These are phyloP conservation scores for Candida arabinofermentans DNA, from an alignment of 805 yeast species.

Conservation along the genomic window DNA sequence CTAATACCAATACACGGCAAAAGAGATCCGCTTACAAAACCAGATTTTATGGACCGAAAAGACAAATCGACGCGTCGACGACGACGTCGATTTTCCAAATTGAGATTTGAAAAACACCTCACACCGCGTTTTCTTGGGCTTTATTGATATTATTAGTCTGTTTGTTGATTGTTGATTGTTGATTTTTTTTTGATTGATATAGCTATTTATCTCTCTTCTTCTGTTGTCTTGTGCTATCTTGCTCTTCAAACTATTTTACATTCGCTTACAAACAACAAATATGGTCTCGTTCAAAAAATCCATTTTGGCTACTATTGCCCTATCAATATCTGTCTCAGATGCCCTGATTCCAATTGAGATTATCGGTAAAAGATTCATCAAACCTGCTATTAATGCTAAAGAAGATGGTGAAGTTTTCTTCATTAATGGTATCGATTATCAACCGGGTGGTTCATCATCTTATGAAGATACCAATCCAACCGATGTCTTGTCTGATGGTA, in stretches of 20 bases:
- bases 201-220: conserved; percentile 1
- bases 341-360: conserved; percentile 58
- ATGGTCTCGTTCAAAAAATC: conserved; percentile 10
- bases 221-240: conserved; percentile 2
- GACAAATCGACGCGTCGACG: too few species aligned
- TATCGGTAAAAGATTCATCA: conserved; percentile 55
- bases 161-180: too few species aligned
- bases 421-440: conserved; percentile 86
- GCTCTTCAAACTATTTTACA: neutral
- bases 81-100: too few species aligned
- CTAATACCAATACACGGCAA: too few species aligned
- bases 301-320: conserved; percentile 7
- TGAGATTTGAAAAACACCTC: conserved; percentile 6
- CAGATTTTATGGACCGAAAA: too few species aligned
- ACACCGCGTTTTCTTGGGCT: conserved; percentile 10
- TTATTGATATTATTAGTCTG: too few species aligned
- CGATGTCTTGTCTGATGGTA: conserved; percentile 72
- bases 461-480: conserved; percentile 31
- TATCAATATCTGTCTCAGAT: conserved; percentile 7
- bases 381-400: conserved; percentile 36
- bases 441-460: conserved; percentile 86
- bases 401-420: conserved; percentile 60
- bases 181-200: too few species aligned
- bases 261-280: conserved; percentile 1
- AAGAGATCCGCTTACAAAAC: too few species aligned